Base-by-base conservation (phyloP, 2,329 filamentous ascomycete species). In the Monilinia fructigena region DNA sequence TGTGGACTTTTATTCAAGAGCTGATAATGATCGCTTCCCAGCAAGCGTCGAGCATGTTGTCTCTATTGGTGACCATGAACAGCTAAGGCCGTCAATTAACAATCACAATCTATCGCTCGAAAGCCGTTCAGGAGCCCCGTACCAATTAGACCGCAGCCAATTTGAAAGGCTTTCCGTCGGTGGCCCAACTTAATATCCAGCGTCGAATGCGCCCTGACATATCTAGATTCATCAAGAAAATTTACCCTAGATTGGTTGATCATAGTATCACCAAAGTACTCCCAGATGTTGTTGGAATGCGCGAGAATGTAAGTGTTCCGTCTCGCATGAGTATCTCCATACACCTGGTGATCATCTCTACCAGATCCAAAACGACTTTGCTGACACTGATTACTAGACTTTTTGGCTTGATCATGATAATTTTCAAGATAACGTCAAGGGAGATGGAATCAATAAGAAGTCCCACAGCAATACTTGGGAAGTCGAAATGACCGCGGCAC, bases 401-500 rank as follows among this genome's bases (percentile, higher is more conserved):
- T 75, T 70, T 53, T 74, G 71, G 70, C 67, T 75, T 23, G 69
- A 76, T 45, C 73, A 74, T 35, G 26, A 68, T 8, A 68, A 72
- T 20, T 5, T 66, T 1, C 71, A 76, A 48, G 72, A 74, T 11
- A 56, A 40, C 0, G 20, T 47, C n/a, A 55, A 59, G 18, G 53
- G 40, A 4, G 67, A 72, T 31, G 20, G 12, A 1, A 12, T 12
- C 14, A n/a, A 35, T 18, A 47, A 23, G 20, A 40, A 53, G 50
- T 72, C 71, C 14, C 62, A 67, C 16, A 72, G 69, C 23, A 89
- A 90, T 65, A 61, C 72, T 0, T 88, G 80, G 74, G 90, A 93
- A 72, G 79, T 89, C 0, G 79, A 85, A 0, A 88, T 93, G 85
- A 82, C 83, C 0, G 78, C 81, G 8, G 82, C 84, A 0, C 76